Evolutionary conservation across 139 green algal species (phyloP).

Genomic region (Tetraselmis chui): DNA sequence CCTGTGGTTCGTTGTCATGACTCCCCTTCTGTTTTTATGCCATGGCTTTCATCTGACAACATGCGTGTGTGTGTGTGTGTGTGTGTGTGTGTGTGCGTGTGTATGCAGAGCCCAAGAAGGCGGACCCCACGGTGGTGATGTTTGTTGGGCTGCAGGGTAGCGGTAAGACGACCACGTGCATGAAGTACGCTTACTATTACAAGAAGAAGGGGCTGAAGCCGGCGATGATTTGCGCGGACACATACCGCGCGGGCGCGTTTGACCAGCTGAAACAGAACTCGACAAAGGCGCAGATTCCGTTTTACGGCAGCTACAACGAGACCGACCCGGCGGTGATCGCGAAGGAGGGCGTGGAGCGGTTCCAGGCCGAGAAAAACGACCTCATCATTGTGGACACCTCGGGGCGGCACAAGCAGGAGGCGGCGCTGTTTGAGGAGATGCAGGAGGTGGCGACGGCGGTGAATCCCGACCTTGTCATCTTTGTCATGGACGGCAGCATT

Average conservation of each 20-base stretch:
- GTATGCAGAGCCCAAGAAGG: conserved; percentile 75
- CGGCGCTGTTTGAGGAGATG: conserved; percentile 99
- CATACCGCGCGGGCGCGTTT: conserved; percentile 87
- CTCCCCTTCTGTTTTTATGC: too few relatives aligned
- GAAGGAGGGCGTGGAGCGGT: conserved; percentile 80
- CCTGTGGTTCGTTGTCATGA: too few relatives aligned
- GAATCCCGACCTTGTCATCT: conserved; percentile 84
- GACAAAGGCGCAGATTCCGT: conserved; percentile 88
- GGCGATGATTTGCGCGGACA: conserved; percentile 95
- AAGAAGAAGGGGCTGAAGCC: conserved; percentile 97
- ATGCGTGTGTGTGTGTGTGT: too few relatives aligned
- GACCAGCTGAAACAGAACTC: conserved; percentile 99
- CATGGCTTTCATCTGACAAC: conserved; percentile 36
- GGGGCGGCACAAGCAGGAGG: conserved; percentile 94
- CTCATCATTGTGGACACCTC: conserved; percentile 98
- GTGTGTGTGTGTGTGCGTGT: too few relatives aligned
- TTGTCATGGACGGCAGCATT: conserved; percentile 98
- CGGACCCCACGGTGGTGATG: conserved; percentile 89
- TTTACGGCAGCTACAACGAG: conserved; percentile 89
- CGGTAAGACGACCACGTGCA: conserved; percentile 98
- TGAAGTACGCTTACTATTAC: conserved; percentile 93
- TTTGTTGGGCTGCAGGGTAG: conserved; percentile 92
- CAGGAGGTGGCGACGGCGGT: conserved; percentile 56
- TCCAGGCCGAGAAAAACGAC: conserved; percentile 74
- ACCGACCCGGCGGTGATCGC: conserved; percentile 93